Base-by-base conservation (phyloP, 345 rosid species). In the Carallia pectinifolia region DNA sequence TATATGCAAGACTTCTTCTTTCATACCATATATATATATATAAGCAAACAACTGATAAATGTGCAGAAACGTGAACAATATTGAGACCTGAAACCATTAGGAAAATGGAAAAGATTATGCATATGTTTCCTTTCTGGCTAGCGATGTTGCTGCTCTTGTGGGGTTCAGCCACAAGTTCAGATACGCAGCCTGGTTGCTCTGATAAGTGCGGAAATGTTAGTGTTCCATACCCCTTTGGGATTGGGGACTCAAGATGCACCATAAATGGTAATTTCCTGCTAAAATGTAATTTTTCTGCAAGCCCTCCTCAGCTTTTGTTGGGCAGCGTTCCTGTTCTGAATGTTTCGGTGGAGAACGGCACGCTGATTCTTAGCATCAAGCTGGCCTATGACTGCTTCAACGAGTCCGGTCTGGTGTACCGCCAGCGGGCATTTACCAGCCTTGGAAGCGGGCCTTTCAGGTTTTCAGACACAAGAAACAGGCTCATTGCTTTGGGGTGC, bases 201-300 rank as follows among this genome's bases (percentile, higher is more conserved):
- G 36, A 62, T 0, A 69, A 2, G 15, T 80, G 83, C 31, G 80
- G 80, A 8, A 7, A 73, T 61, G 59, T 80, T 10, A 30, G 17
- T n/a, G 75, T 73, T 62, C 76, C 80, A 36, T 80, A 72, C 69
- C 83, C 83, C 0, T 80, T 69, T 37, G 80, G 80, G 8, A 53
- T 62, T 18, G 53, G 30, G 1, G 48, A 66, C 12, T 36, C 3
- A 6, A 36, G 23, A 0, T 76, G 83, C n/a, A 71, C 80, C 56
- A 29, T 65, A 15, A 55, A 63, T 29, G 0, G 1, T 0, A 0
- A 10, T 48, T 80, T 80, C 65, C 3, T 44, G 7, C 67, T 80
- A 19, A 38, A 5, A 0, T 80, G 78, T 72, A 58, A 2, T 6
- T 0, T 8, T 0, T 6, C 5, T 10, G 19, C 0, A 2, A 16